These are phyloP conservation scores for Lagerstroemia speciosa DNA, from an alignment of 345 rosid species.

Conservation along the genomic window DNA sequence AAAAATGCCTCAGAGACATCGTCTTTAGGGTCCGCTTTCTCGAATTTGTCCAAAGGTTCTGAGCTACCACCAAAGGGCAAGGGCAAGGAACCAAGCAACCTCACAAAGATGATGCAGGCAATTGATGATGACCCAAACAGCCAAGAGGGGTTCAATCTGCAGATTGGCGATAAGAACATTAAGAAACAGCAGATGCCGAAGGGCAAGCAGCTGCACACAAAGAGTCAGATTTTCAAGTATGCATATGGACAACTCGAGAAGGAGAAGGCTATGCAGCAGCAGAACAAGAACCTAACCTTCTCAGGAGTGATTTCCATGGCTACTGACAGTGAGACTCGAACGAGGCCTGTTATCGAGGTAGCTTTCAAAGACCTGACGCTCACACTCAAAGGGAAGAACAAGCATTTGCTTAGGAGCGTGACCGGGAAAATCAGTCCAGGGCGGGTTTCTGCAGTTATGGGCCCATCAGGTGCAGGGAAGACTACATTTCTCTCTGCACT, in stretches of 20 bases:
- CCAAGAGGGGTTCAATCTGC: constrained; percentile 46
- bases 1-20: constrained; percentile 15
- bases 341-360: constrained; percentile 71
- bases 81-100: constrained; percentile 40
- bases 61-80: constrained; percentile 31
- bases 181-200: constrained; percentile 64
- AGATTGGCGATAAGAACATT: constrained; percentile 42
- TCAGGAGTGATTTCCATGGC: constrained; percentile 88
- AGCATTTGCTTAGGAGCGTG: constrained; percentile 66
- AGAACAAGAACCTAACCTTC: constrained; percentile 62
- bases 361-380: constrained; percentile 74
- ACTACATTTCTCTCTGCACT: constrained; percentile 87
- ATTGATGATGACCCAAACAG: constrained; percentile 50
- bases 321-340: constrained; percentile 41
- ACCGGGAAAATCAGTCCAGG: constrained; percentile 82
- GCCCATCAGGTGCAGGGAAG: constrained; percentile 94
- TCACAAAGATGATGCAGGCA: constrained; percentile 54
- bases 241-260: constrained; percentile 92
- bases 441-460: constrained; percentile 98
- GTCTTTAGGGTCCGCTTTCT: constrained; percentile 15
- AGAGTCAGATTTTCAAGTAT: constrained; percentile 80
- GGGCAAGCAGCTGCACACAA: constrained; percentile 62
- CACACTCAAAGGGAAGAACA: constrained; percentile 62
- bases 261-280: constrained; percentile 72
- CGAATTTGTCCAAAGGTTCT: constrained; percentile 22